A percentile compares a stretch with the other conserved stretches of the same genome.
phyloP scores from a whole-genome alignment of 2,329 filamentous ascomycete genomes.

The Botrytis cinerea region DNA sequence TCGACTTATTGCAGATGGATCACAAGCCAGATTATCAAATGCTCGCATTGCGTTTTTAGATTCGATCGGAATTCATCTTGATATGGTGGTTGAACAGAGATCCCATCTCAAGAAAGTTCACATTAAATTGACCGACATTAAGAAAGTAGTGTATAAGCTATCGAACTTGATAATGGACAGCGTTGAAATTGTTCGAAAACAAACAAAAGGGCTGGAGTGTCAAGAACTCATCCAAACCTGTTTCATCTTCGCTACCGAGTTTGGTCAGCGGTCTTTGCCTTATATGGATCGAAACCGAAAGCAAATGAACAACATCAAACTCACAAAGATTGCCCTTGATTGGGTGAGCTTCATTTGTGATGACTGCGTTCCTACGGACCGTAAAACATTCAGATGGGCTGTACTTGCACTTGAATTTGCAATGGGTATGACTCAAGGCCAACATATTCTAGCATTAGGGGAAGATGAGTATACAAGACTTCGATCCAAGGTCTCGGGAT shows the following conservation, averaged over 20 bases:
- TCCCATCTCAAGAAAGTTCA: slow-evolving; percentile 95
- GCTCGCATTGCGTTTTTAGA: slow-evolving; percentile 79
- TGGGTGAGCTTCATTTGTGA: slow-evolving; percentile 99
- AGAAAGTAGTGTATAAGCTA: slow-evolving; percentile 92
- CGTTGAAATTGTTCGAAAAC: slow-evolving; percentile 86
- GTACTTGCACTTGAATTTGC: slow-evolving; percentile 94
- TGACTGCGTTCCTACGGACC: slow-evolving; percentile 89
- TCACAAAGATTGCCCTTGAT: slow-evolving; percentile 89
- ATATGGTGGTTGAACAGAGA: slow-evolving; percentile 86
- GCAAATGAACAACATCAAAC: slow-evolving; percentile 95
- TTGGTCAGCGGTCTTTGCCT: slow-evolving; percentile 88
- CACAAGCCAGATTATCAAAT: slow-evolving; percentile 72
- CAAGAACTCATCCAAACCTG: slow-evolving; percentile 97
- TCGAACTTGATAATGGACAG: slow-evolving; percentile 99
- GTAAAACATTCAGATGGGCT: slow-evolving; percentile 96
- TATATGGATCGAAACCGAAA: slow-evolving; percentile 96
- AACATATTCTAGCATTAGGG: slow-evolving; percentile 87
- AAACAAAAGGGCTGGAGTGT: slow-evolving; percentile 81
- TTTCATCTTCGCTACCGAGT: slow-evolving; percentile 98
- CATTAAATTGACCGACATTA: slow-evolving; percentile 85
- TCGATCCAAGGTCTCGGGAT: slow-evolving; percentile 87
- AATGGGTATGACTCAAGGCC: slow-evolving; percentile 94
- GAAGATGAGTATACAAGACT: slow-evolving; percentile 84
- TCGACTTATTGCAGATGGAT: slow-evolving; percentile 85
- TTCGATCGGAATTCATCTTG: slow-evolving; percentile 79